A percentile compares a stretch with the other conserved stretches of the same genome.
Conservation (phyloP, 202 grass and related monocot genomes). For the Carex arenaria region DNA sequence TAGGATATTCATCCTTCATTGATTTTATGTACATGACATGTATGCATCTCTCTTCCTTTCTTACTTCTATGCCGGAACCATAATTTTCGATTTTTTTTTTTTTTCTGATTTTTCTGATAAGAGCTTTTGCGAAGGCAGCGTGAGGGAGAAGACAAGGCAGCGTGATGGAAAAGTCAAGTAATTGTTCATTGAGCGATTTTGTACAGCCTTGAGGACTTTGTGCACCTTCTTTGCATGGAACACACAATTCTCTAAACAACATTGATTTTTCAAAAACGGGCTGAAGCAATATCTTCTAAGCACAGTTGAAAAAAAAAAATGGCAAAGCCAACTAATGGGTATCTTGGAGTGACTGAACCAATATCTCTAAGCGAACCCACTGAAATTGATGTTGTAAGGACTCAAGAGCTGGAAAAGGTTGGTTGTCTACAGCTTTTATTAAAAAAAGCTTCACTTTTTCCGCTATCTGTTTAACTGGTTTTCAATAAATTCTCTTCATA, state of each 20-base stretch:
- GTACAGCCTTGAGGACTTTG: not conserved
- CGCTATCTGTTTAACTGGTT: conserved; percentile 3
- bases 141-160: not conserved
- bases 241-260: not conserved
- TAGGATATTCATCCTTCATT: not conserved
- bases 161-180: not conserved
- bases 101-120: not conserved
- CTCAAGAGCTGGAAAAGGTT: conserved; percentile 81
- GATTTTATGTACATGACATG: not conserved
- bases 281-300: not conserved
- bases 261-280: not conserved
- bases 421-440: not conserved
- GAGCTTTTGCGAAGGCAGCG: not conserved
- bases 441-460: not conserved
- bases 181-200: not conserved
- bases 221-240: not conserved
- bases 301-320: not conserved
- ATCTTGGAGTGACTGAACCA: conserved; percentile 34
- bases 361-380: conserved; percentile 65
- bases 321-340: conserved; percentile 9
- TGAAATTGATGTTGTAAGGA: conserved; percentile 45
- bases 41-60: not conserved
- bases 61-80: not conserved
- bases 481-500: conserved; percentile 13
- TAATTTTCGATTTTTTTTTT: not conserved